Evolutionary conservation across 2,329 filamentous ascomycete species (phyloP).

Genomic region (Gyromitra esculenta): DNA sequence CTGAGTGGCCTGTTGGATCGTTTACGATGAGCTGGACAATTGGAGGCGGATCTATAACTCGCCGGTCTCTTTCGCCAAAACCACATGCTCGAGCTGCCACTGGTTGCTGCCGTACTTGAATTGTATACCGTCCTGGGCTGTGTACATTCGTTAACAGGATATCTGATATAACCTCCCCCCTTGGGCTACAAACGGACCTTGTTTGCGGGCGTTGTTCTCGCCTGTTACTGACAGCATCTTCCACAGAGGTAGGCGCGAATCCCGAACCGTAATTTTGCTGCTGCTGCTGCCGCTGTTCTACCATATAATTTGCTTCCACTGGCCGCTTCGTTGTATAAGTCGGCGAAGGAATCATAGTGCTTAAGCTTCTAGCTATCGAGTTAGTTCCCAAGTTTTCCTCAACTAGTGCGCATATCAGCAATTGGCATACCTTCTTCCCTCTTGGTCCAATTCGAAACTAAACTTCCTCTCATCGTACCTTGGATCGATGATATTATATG

Average conservation of each 20-base stretch:
- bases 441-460: constrained; percentile 42
- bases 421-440: constrained; percentile 52
- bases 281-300: constrained; percentile 43
- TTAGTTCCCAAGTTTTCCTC: constrained; percentile 17
- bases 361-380: constrained; percentile 45
- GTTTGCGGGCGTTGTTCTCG: constrained; percentile 42
- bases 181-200: constrained; percentile 41
- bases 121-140: constrained; percentile 57
- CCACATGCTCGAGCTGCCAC: constrained; percentile 81
- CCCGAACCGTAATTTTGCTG: constrained; percentile 26
- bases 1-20: constrained; percentile 65
- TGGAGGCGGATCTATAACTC: constrained; percentile 84
- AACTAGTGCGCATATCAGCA: not conserved
- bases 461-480: constrained; percentile 50
- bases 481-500: constrained; percentile 32
- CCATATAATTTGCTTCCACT: constrained; percentile 42
- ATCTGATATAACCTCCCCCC: constrained; percentile 1
- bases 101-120: constrained; percentile 79
- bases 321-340: constrained; percentile 50
- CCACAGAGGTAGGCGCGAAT: constrained; percentile 44
- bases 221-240: constrained; percentile 41
- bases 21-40: constrained; percentile 78
- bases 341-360: constrained; percentile 54
- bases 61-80: constrained; percentile 81
- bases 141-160: constrained; percentile 34